Evolutionary conservation across 805 yeast species (phyloP).

Genomic region (Metschnikowia koreensis): DNA sequence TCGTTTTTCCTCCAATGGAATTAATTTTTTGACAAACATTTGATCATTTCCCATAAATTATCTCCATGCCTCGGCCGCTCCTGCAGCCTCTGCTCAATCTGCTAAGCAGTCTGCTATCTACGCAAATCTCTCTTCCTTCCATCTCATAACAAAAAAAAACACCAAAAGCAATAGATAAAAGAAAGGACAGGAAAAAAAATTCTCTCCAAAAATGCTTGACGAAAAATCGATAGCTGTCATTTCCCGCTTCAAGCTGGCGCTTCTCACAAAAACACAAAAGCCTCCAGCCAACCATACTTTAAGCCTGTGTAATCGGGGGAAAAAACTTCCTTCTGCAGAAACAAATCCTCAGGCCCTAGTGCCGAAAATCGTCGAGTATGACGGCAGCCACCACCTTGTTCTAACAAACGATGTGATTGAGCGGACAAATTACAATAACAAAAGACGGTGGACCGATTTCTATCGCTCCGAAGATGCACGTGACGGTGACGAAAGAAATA

Average conservation of each 20-base stretch:
- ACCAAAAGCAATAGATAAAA: too few species aligned
- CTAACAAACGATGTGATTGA: constrained; percentile 37
- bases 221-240: constrained; percentile 38
- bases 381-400: constrained; percentile 35
- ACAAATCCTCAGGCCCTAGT: constrained; percentile 22
- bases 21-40: too few species aligned
- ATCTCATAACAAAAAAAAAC: too few species aligned
- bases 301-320: constrained; percentile 31
- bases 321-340: constrained; percentile 23
- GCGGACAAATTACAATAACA: constrained; percentile 25
- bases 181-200: neutral
- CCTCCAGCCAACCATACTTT: constrained; percentile 8
- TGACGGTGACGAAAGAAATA: neutral
- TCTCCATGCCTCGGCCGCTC: neutral
- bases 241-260: constrained; percentile 38
- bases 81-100: neutral
- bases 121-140: neutral
- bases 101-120: neutral
- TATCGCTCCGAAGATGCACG: constrained; percentile 11
- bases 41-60: too few species aligned
- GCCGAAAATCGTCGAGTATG: constrained; percentile 39
- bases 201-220: constrained; percentile 32
- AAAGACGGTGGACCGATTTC: constrained; percentile 37
- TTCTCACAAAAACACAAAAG: constrained; percentile 20
- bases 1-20: too few species aligned